Percentiles rank a stretch among this genome's conserved stretches.
Conservation (phyloP, 148 eudicot genomes). For the Silene latifolia region DNA sequence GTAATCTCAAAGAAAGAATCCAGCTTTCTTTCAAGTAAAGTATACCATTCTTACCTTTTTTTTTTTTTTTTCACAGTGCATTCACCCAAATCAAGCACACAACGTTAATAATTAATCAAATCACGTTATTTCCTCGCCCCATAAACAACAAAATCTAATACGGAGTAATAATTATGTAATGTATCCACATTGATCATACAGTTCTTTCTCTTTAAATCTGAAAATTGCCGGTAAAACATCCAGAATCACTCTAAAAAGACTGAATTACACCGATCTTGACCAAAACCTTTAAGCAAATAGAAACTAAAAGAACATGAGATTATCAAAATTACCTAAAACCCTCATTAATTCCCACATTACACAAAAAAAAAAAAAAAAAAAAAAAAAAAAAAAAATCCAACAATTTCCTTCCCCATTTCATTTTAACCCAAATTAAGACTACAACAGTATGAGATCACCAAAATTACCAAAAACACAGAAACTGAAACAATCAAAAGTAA, state of each 20-base stretch:
- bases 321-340: neutral
- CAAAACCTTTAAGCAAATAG: too few relatives aligned
- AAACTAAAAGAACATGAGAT: neutral
- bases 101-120: neutral
- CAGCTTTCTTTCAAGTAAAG: conserved; percentile 5
- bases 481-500: neutral
- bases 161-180: neutral
- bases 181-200: conserved; percentile 1
- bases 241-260: neutral
- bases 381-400: too few relatives aligned
- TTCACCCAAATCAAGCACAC: neutral
- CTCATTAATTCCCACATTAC: too few relatives aligned
- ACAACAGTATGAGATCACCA: neutral
- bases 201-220: neutral
- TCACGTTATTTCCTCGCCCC: neutral
- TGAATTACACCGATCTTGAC: too few relatives aligned
- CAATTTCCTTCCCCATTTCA: neutral
- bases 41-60: neutral
- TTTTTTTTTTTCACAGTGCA: neutral
- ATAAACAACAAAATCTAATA: neutral
- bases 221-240: neutral
- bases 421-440: neutral
- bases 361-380: too few relatives aligned
- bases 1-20: conserved; percentile 6
- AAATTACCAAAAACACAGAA: conserved; percentile 1